Evolutionary conservation across 2,329 filamentous ascomycete genomes (phyloP), one percentile per base, ranked within the genome.

Genomic region (Clonostachys byssicola): DNA sequence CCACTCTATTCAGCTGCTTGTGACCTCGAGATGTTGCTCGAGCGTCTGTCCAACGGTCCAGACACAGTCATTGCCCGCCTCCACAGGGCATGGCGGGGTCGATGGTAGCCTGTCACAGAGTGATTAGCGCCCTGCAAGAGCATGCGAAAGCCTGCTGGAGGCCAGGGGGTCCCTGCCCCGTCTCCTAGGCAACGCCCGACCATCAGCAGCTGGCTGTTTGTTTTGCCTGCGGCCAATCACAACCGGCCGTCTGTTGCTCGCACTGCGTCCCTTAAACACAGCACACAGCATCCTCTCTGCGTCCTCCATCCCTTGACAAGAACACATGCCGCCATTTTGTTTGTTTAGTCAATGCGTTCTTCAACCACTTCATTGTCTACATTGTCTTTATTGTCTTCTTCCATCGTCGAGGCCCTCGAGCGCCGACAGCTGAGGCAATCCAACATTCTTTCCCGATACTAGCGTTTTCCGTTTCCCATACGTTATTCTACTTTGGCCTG

Each of bases 41-140:
- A 30, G 23, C 23, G 10, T 9, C 23, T 8, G 8, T 30, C 23
- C 23, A 30, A 30, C 23, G 23, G 23, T 30, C 23, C 23, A 30
- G 23, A 30, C 23, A 30, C 23, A 30, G 23, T 30, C 23, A 30
- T 30, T 30, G 23, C 23, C 23, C 23, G 7, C 23, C 23, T 30
- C 23, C 23, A 30, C 23, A 30, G 23, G 23, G 23, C 23, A 30
- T 30, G 23, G 23, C 23, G 23, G 23, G 23, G 23, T 30, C 23
- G 23, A 9, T 30, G 23, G 23, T 39, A 45, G 43, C 34, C 43
- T 40, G 44, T 45, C 44, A 45, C 44, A 45, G 44, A 30, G 35
- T 23, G 13, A 23, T 40, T 45, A 23, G 36, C 44, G 14, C 44
- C 44, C 20, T 45, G 35, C 14, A 40, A 18, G 14, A 40, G 14